Evolutionary conservation across 352 stramenopile genomes (phyloP), one percentile per base, ranked within the genome.

Genomic region (Phytophthora sp.): DNA sequence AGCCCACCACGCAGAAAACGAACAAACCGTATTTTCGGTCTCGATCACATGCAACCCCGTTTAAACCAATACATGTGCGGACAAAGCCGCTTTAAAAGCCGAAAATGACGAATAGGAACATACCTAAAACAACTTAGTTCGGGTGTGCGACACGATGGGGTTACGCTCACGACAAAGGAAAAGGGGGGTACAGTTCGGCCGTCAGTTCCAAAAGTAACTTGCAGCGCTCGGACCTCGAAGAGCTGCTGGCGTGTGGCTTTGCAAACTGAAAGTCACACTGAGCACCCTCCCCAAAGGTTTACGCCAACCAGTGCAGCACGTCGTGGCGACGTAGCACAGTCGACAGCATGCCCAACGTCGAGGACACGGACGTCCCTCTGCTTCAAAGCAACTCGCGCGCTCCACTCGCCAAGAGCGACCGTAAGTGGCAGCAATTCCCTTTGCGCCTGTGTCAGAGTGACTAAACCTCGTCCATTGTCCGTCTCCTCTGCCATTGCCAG

Each of bases 131-230:
- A 39, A 4, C 2, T 20, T 18, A 31, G 16, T 41, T 62, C 56
- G 51, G 45, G 46, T 55, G 63, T 71, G 26, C 20, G 63, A 71
- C 63, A 66, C n/a, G n/a, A n/a, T n/a, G n/a, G n/a, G n/a, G n/a
- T n/a, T n/a, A n/a, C n/a, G n/a, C n/a, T n/a, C n/a, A n/a, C n/a
- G n/a, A n/a, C n/a, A n/a, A n/a, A n/a, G n/a, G n/a, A n/a, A n/a
- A n/a, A n/a, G n/a, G n/a, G n/a, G n/a, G 36, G 62, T 67, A 67
- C 59, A 67, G 59, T 67, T 67, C 59, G 30, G 24, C 24, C 5
- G 45, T 54, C 61, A 69, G 61, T 72, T 72, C 49, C 64, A 52
- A 68, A 66, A 63, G 47, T 71, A 67, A 71, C 63, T 36, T 63
- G 64, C 26, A 31, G 26, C 18, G 31, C 60, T 27, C 52, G 63